Conservation (phyloP, 371 early-diverging fungal genomes). For the Lichtheimia corymbifera region DNA sequence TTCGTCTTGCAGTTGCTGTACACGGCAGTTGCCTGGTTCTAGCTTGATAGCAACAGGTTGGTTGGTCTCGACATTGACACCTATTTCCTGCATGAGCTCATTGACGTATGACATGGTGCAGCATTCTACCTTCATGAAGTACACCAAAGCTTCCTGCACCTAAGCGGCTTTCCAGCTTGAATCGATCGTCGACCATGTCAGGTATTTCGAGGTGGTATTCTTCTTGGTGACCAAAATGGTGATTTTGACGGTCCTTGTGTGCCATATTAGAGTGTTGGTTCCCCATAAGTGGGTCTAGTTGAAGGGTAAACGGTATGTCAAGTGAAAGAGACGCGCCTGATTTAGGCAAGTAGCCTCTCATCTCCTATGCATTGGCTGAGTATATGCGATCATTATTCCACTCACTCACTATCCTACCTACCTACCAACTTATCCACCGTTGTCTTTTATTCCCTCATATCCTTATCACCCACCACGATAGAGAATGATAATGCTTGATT, state of each 20-base stretch:
- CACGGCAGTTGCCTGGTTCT: constrained; percentile 10
- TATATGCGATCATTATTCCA: too few species aligned
- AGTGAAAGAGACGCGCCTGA: too few species aligned
- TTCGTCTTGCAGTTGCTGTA: constrained; percentile 13
- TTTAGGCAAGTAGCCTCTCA: too few species aligned
- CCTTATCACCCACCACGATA: too few species aligned
- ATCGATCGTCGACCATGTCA: constrained; percentile 9
- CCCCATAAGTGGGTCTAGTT: background rate
- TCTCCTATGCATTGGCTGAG: too few species aligned
- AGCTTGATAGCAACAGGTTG: constrained; percentile 16
- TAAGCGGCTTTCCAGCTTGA: constrained; percentile 4
- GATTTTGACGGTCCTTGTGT: background rate
- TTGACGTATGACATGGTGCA: background rate
- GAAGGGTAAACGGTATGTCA: too few species aligned
- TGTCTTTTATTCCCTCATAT: too few species aligned
- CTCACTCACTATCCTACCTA: too few species aligned
- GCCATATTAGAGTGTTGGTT: background rate
- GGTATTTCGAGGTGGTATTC: constrained; percentile 8
- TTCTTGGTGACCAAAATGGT: background rate
- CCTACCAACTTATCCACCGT: too few species aligned
- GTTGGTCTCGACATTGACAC: constrained; percentile 8
- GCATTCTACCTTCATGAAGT: constrained; percentile 15
- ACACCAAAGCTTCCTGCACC: constrained; percentile 24
- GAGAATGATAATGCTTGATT: too few species aligned
- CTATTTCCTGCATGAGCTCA: background rate